Base-by-base conservation (phyloP, 2,329 filamentous ascomycete species). In the Fusarium humuli region DNA sequence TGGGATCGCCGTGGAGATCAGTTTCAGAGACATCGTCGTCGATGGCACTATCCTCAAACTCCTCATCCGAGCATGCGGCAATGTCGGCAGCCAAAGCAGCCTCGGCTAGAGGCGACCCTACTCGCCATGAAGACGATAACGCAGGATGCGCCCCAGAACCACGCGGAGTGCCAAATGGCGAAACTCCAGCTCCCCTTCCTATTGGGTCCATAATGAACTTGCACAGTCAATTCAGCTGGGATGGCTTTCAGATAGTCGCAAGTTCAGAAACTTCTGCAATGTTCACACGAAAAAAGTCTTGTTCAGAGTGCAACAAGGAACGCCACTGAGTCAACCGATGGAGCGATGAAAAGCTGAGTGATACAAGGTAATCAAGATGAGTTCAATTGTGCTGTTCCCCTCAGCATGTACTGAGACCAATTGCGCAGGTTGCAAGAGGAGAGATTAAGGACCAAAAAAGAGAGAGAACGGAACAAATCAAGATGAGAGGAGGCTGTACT, bases 71-170 rank as follows among this genome's bases (percentile, higher is more conserved):
- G 65, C 88, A 91, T 53, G 88, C 87, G 37, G 89, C 90, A 10
- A 93, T 81, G 76, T 94, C 91, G 40, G 87, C 84, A 9, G 89
- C 89, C 61, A 94, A 83, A 34, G 88, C 86, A 30, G 87, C 87
- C 67, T 91, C 88, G 2, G 89, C 91, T 49, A 92, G 83, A 23
- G 90, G 90, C n/a, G 91, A 91, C 29, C 84, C 82, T 23, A 88
- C 85, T 27, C 82, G 81, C 77, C 89, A 89, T 8, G 86, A 87
- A n/a, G 81, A 81, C 37, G 81, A 81, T 40, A 76, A 48, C 16
- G 68, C 61, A 40, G 71, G 55, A 55, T 69, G 71, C 18, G 69
- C 69, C 23, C 69, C 71, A 23, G 71, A 48, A 52, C 58, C 62
- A 53, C 68, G 72, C 27, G 65, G 71, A 49, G 69, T 62, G 57